These are phyloP conservation scores for Dioscorea dumetorum DNA, from an alignment of 106 monocot species.

Conservation along the genomic window DNA sequence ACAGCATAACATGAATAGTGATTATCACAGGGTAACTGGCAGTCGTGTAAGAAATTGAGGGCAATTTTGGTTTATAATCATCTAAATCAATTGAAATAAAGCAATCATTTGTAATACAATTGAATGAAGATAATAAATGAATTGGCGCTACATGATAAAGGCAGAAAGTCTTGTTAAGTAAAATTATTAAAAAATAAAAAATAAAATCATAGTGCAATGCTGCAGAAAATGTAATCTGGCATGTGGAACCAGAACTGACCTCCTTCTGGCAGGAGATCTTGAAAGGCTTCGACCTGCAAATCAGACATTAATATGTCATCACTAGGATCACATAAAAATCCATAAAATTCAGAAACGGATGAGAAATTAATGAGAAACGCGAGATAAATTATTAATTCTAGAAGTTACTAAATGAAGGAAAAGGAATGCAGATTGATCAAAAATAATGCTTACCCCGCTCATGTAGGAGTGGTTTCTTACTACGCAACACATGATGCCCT, in stretches of 20 bases:
- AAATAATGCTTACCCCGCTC: constrained; percentile 47
- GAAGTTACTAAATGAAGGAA: background rate
- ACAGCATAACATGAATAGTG: no score
- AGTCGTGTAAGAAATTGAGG: no score
- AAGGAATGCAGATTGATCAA: background rate
- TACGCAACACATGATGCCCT: constrained; percentile 37
- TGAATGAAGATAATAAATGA: no score
- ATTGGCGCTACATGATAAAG: no score
- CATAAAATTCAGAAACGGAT: background rate
- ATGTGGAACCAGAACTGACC: constrained; percentile 23
- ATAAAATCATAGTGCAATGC: no score
- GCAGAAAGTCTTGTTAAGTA: no score
- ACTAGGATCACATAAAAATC: background rate
- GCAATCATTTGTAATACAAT: no score
- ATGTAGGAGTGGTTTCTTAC: constrained; percentile 36
- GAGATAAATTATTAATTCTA: background rate
- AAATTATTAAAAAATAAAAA: no score
- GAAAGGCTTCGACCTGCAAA: constrained; percentile 60
- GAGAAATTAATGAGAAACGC: background rate
- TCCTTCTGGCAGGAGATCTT: constrained; percentile 49
- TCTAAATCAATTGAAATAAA: no score
- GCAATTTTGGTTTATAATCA: background rate
- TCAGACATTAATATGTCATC: background rate
- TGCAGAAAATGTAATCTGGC: no score
- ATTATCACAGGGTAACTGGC: no score